These are phyloP conservation scores for Oxyria digyna DNA, from an alignment of 148 eudicot species.

Conservation along the genomic window DNA sequence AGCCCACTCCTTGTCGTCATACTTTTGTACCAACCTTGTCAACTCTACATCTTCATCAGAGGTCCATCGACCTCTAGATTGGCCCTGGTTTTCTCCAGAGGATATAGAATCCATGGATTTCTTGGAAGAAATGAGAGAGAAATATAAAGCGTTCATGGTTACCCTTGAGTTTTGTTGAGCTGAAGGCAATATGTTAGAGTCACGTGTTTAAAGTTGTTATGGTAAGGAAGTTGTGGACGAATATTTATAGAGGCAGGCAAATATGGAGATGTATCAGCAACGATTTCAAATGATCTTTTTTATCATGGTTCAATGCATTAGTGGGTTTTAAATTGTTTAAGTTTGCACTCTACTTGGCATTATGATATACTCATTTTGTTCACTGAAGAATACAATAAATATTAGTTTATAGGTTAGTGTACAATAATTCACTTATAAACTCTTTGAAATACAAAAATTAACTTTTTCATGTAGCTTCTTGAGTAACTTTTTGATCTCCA, in stretches of 20 bases:
- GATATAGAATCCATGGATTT: neutral
- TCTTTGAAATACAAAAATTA: too few relatives aligned
- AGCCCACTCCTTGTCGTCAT: conserved; percentile 60
- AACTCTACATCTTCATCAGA: conserved; percentile 45
- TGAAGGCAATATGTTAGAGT: neutral
- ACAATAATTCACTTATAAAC: too few relatives aligned
- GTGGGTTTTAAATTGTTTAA: too few relatives aligned
- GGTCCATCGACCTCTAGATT: conserved; percentile 49
- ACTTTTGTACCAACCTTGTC: conserved; percentile 29
- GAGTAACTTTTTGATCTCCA: too few relatives aligned
- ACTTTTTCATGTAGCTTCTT: too few relatives aligned
- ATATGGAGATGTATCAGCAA: too few relatives aligned
- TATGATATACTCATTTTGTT: too few relatives aligned
- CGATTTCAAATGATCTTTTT: neutral
- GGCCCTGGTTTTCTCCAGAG: neutral
- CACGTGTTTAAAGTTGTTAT: neutral
- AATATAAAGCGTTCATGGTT: neutral
- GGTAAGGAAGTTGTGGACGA: neutral
- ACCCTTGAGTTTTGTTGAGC: neutral
- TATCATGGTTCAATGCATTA: too few relatives aligned
- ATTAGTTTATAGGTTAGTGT: too few relatives aligned
- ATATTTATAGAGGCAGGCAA: neutral
- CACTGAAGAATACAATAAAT: too few relatives aligned
- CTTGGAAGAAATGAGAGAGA: neutral
- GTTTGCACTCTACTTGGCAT: too few relatives aligned